A percentile compares a stretch with the other conserved stretches of the same genome.
Conservation (phyloP, 495 filamentous ascomycete genomes). For the Baudoinia panamericana region DNA sequence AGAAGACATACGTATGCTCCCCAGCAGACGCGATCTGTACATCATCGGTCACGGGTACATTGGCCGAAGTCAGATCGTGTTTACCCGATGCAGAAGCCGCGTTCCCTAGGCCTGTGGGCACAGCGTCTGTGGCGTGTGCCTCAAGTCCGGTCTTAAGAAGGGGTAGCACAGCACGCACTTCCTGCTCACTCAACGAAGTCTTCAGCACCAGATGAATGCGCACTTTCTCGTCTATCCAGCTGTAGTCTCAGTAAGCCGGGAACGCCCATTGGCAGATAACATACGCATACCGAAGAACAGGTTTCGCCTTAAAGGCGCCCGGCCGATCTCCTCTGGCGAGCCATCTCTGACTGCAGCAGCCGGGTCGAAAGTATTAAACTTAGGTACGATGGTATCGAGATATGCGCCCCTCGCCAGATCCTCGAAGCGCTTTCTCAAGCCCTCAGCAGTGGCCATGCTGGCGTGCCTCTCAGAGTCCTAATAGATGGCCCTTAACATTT, state of each 20-base stretch:
- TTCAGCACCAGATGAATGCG: conserved; percentile 7
- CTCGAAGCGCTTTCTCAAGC: conserved; percentile 2
- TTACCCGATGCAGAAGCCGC: conserved; percentile 15
- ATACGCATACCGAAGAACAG: conserved; percentile 16
- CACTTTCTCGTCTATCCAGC: conserved; percentile 18
- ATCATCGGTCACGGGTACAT: background rate
- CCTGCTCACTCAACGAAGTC: conserved; percentile 3
- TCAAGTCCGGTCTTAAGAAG: conserved; percentile 9
- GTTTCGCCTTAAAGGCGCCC: conserved; percentile 8
- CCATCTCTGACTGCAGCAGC: background rate
- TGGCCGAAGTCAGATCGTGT: conserved; percentile 6
- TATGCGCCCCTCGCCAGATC: conserved; percentile 7
- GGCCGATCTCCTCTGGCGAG: conserved; percentile 9
- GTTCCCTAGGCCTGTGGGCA: conserved; percentile 13
- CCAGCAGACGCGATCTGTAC: background rate
- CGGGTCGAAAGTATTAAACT: background rate
- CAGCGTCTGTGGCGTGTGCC: conserved; percentile 20
- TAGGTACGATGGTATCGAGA: conserved; percentile 9
- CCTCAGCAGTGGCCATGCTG: conserved; percentile 2
- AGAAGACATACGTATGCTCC: conserved; percentile 13
- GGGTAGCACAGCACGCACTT: conserved; percentile 4
- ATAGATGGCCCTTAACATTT: no score
- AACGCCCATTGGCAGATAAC: no score
- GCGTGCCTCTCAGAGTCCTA: background rate
- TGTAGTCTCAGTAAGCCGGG: conserved; percentile 13